phyloP scores from a whole-genome alignment of 1,284 basidiomycete species.

The Melampsora abietis-canadensis region DNA sequence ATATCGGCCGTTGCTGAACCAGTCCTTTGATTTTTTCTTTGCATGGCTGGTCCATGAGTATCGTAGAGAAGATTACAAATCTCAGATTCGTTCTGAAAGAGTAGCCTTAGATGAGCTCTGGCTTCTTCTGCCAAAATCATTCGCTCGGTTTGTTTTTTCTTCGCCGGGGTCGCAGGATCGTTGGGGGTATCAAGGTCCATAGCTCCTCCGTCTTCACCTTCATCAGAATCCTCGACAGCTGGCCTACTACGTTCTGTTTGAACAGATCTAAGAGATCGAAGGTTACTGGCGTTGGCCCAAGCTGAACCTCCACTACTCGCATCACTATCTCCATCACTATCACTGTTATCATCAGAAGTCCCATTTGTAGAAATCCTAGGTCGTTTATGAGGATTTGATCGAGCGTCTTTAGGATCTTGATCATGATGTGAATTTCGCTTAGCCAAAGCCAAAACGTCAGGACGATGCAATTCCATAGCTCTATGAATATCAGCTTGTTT shows the following conservation, averaged over 20 bases:
- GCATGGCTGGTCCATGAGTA: conserved; percentile 72
- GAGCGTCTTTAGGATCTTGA: not conserved
- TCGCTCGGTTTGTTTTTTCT: conserved; percentile 75
- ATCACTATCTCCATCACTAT: conserved; percentile 50
- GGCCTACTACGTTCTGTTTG: conserved; percentile 44
- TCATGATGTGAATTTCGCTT: not conserved
- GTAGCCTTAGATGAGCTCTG: conserved; percentile 80
- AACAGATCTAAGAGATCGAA: conserved; percentile 29
- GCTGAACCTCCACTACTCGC: conserved; percentile 43
- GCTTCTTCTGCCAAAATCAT: conserved; percentile 88
- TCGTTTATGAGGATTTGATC: not conserved
- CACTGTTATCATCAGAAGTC: conserved; percentile 36
- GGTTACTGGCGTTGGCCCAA: conserved; percentile 50
- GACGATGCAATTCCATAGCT: conserved; percentile 63
- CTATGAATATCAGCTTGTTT: conserved; percentile 73
- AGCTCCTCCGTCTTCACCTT: conserved; percentile 46
- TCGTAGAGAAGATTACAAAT: conserved; percentile 87
- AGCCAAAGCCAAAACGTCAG: conserved; percentile 45
- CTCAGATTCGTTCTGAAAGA: conserved; percentile 78
- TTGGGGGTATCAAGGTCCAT: conserved; percentile 61
- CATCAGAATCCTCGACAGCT: conserved; percentile 44
- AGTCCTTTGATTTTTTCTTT: conserved; percentile 44
- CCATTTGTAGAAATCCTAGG: not conserved
- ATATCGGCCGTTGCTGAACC: conserved; percentile 70
- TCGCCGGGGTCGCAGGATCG: conserved; percentile 66